A percentile compares a stretch with the other conserved stretches of the same genome.
Evolutionary conservation across 768 basidiomycete species (phyloP).

Genomic region (Rhodotorula toruloides): DNA sequence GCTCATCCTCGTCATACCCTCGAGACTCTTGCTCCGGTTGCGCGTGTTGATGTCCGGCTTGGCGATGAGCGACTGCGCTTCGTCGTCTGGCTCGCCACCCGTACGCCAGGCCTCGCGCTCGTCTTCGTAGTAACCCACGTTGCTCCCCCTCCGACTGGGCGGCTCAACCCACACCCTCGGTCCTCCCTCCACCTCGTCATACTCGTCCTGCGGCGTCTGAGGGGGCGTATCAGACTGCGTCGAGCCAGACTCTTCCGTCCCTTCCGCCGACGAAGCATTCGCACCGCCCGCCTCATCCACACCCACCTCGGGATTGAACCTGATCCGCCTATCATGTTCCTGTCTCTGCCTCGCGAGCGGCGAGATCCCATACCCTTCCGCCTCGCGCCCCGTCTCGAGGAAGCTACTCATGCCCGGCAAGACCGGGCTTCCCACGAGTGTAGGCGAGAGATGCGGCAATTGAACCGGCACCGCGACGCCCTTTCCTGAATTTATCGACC

Average conservation of each 20-base stretch:
- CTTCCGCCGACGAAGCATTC: background rate
- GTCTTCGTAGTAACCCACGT: background rate
- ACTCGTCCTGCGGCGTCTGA: constrained; percentile 10
- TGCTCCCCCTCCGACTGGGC: constrained; percentile 21
- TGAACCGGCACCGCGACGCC: constrained; percentile 1
- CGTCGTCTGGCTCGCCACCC: constrained; percentile 9
- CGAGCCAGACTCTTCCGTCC: constrained; percentile 23
- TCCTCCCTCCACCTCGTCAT: background rate
- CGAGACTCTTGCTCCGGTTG: constrained; percentile 22
- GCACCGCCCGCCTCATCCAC: background rate
- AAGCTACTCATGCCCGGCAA: constrained; percentile 4
- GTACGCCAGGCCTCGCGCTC: constrained; percentile 25
- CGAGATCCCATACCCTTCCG: background rate
- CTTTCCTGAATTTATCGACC: constrained; percentile 23
- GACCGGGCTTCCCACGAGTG: constrained; percentile 23
- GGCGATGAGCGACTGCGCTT: background rate
- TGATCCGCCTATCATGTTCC: background rate
- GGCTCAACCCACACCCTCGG: constrained; percentile 11
- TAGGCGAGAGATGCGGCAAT: constrained; percentile 14
- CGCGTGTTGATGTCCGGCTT: background rate
- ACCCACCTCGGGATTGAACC: background rate
- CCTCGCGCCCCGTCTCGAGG: background rate
- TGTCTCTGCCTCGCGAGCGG: background rate
- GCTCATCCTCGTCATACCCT: constrained; percentile 32
- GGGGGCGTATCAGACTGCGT: constrained; percentile 20